Conservation (phyloP, 2,329 filamentous ascomycete species). For the Penicillium psychrosexuale region DNA sequence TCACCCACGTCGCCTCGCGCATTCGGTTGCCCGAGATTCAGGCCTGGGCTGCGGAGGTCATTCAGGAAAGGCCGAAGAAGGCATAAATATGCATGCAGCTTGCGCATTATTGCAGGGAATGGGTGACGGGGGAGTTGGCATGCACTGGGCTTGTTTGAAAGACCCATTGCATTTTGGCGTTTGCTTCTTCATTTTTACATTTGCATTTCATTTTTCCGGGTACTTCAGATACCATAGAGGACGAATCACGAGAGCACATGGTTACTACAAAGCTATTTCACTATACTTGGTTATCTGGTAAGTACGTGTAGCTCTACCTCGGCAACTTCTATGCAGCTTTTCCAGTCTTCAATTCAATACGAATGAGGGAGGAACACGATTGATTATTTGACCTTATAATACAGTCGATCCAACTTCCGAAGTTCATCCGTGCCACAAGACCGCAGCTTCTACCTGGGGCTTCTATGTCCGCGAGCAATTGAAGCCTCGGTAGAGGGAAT, state of each 20-base stretch:
- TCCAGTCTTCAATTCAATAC: neutral
- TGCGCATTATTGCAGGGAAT: neutral
- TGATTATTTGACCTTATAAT: too few relatives aligned
- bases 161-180: constrained; percentile 11
- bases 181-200: constrained; percentile 7
- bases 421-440: neutral
- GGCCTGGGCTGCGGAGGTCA: constrained; percentile 72
- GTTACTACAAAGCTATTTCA: constrained; percentile 1
- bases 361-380: neutral
- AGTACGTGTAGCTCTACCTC: neutral
- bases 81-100: constrained; percentile 20
- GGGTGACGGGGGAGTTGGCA: neutral
- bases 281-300: neutral
- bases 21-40: constrained; percentile 75
- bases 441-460: neutral
- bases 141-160: neutral
- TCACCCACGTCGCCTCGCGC: constrained; percentile 70
- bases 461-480: neutral
- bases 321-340: neutral
- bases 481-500: neutral
- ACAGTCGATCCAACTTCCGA: neutral
- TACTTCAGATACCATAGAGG: constrained; percentile 19
- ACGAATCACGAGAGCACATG: constrained; percentile 15
- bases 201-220: neutral
- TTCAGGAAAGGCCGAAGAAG: constrained; percentile 66